Conservation (phyloP, 805 yeast genomes). For the Candida insectalens region DNA sequence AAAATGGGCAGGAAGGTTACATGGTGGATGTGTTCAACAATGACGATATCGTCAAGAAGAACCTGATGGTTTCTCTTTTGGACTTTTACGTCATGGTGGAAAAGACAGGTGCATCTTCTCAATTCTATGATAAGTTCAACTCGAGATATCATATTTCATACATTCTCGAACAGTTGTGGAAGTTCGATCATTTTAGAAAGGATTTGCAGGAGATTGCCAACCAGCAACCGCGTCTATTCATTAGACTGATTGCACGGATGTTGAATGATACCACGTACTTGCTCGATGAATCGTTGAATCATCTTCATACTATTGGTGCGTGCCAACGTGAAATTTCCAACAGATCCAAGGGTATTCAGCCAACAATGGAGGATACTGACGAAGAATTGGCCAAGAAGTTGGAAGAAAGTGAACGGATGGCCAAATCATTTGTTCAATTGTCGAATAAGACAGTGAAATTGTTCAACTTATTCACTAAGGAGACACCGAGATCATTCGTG, state of each 20-base stretch:
- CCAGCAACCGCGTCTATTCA: slow-evolving; percentile 71
- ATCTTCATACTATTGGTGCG: slow-evolving; percentile 67
- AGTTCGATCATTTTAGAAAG: slow-evolving; percentile 51
- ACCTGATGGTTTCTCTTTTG: slow-evolving; percentile 72
- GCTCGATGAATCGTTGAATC: slow-evolving; percentile 81
- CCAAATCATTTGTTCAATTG: slow-evolving; percentile 72
- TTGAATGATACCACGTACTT: slow-evolving; percentile 88
- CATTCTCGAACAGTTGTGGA: slow-evolving; percentile 79
- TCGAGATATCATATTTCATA: slow-evolving; percentile 79
- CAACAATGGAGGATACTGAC: slow-evolving; percentile 38
- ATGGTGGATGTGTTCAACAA: slow-evolving; percentile 57
- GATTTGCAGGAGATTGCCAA: slow-evolving; percentile 64
- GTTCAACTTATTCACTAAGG: slow-evolving; percentile 72
- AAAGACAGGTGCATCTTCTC: slow-evolving; percentile 90
- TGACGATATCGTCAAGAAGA: slow-evolving; percentile 50
- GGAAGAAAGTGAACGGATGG: slow-evolving; percentile 59
- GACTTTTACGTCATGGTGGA: slow-evolving; percentile 93
- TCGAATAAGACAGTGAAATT: slow-evolving; percentile 75
- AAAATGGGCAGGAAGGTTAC: slow-evolving; percentile 58
- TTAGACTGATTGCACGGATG: slow-evolving; percentile 89
- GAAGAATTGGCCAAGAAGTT: slow-evolving; percentile 54
- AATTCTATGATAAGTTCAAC: slow-evolving; percentile 93
- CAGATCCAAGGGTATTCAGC: slow-evolving; percentile 29
- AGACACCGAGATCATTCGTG: slow-evolving; percentile 78
- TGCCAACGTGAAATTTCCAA: slow-evolving; percentile 55